These are phyloP conservation scores for Mycena floridula DNA, from an alignment of 768 basidiomycete species.

Conservation along the genomic window DNA sequence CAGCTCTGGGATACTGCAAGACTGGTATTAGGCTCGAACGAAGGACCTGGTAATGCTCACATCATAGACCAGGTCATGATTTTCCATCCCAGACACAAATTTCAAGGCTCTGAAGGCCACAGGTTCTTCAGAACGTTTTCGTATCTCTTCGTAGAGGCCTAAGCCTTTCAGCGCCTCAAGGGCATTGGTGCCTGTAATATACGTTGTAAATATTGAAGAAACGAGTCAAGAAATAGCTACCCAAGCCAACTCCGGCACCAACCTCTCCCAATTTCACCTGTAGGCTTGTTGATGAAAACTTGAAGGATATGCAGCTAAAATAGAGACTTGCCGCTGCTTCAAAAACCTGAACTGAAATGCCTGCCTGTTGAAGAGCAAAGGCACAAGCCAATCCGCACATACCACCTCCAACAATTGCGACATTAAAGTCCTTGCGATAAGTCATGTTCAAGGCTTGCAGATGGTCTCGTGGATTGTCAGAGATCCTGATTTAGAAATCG, in stretches of 20 bases:
- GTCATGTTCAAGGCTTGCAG: too few species aligned
- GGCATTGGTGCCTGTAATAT: conserved; percentile 39
- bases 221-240: conserved; percentile 17
- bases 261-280: conserved; percentile 45
- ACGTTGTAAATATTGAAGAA: neutral
- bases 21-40: too few species aligned
- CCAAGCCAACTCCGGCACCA: conserved; percentile 50
- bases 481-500: too few species aligned
- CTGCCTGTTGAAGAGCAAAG: conserved; percentile 32
- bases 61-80: conserved; percentile 38
- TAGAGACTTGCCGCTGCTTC: conserved; percentile 39
- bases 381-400: conserved; percentile 48
- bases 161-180: conserved; percentile 38
- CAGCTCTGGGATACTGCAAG: too few species aligned
- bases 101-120: conserved; percentile 24
- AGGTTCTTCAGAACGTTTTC: conserved; percentile 25
- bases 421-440: conserved; percentile 34
- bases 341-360: conserved; percentile 42
- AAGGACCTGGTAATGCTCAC: conserved; percentile 22
- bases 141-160: conserved; percentile 31
- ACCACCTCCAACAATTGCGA: conserved; percentile 53
- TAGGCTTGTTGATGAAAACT: neutral
- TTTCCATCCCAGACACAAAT: conserved; percentile 35
- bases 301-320: neutral
- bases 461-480: too few species aligned